Conservation (phyloP, 768 basidiomycete species). For the Boletus fagicola region DNA sequence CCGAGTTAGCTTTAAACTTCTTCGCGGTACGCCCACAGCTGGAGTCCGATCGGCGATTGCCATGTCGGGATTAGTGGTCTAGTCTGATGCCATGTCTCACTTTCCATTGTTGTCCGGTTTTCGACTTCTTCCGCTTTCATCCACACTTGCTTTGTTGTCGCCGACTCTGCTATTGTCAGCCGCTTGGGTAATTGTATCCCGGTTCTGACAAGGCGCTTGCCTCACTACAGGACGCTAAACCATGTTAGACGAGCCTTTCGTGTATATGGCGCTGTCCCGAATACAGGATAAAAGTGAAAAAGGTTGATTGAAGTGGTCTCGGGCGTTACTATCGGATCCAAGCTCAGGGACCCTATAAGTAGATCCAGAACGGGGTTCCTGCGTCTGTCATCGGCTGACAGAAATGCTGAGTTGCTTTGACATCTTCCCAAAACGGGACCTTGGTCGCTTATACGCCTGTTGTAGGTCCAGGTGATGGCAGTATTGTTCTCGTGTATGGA, state of each 20-base stretch:
- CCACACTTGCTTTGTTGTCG: neutral
- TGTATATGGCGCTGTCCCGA: neutral
- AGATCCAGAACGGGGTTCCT: neutral
- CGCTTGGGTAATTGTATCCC: neutral
- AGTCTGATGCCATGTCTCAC: neutral
- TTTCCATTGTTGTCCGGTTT: neutral
- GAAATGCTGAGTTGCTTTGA: slow-evolving; percentile 15
- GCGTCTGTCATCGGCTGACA: neutral
- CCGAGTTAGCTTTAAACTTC: neutral
- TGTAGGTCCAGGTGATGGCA: slow-evolving; percentile 16
- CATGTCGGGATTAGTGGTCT: neutral
- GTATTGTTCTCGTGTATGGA: slow-evolving; percentile 13
- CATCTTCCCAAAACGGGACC: slow-evolving; percentile 4
- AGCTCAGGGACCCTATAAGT: neutral
- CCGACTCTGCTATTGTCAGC: slow-evolving; percentile 1
- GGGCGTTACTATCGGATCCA: neutral
- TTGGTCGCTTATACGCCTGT: slow-evolving; percentile 8
- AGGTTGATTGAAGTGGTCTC: neutral
- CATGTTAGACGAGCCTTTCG: neutral
- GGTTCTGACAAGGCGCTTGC: neutral
- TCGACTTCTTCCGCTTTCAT: neutral
- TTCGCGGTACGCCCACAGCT: neutral
- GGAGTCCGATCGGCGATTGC: neutral
- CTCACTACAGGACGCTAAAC: neutral
- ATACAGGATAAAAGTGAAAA: neutral